phyloP scores from a whole-genome alignment of 208 protist genomes.

The Trypanosoma avium region DNA sequence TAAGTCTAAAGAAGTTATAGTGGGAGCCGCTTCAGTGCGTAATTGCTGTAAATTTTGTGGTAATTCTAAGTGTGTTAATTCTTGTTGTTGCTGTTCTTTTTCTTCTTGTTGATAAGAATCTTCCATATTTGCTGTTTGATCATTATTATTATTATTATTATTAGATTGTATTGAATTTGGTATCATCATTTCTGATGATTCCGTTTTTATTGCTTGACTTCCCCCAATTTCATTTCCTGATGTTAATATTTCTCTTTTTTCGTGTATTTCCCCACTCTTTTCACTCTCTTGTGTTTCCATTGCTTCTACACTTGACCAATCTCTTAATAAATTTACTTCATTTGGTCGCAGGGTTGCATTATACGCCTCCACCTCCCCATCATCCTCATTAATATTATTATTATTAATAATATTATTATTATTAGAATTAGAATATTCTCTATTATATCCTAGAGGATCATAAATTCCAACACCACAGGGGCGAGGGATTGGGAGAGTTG shows the following conservation, averaged over 20 bases:
- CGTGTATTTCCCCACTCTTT: no score
- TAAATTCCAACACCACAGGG: not conserved
- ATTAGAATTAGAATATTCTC: conserved; percentile 1
- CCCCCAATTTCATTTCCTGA: not conserved
- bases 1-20: conserved; percentile 30
- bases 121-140: no score
- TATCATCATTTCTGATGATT: no score
- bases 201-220: not conserved
- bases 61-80: not conserved
- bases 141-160: no score
- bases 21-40: conserved; percentile 4
- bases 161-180: no score
- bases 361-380: no score
- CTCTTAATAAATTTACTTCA: conserved; percentile 17
- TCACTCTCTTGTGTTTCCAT: no score
- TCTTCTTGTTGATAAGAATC: not conserved
- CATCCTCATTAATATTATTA: no score
- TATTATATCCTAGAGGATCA: not conserved
- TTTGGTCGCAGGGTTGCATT: conserved; percentile 20
- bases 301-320: no score
- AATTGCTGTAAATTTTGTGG: not conserved
- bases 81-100: not conserved
- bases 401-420: conserved; percentile 1
- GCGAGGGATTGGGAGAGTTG: not conserved
- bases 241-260: not conserved